A percentile compares a stretch with the other conserved stretches of the same genome.
Evolutionary conservation across 1,139 yeast genomes (phyloP).

Genomic region (Geotrichum carabidarum): DNA sequence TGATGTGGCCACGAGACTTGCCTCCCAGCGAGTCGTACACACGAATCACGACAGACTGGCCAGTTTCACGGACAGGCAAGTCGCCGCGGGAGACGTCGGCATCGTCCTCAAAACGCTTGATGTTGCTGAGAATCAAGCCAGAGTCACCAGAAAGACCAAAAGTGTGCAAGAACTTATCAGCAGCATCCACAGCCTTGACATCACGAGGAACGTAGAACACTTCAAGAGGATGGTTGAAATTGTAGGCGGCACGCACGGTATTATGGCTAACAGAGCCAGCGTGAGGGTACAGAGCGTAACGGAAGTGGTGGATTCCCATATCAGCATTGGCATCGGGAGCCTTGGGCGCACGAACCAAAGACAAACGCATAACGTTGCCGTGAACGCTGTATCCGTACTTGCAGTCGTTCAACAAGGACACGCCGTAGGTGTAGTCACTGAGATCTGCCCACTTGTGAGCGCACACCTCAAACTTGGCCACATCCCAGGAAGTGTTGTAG

Average conservation of each 20-base stretch:
- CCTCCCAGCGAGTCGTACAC: conserved; percentile 89
- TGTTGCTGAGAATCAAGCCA: conserved; percentile 63
- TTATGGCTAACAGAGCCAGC: conserved; percentile 55
- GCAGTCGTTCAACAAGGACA: conserved; percentile 74
- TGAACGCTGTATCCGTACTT: conserved; percentile 91
- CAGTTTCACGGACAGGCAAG: conserved; percentile 43
- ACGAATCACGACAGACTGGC: conserved; percentile 52
- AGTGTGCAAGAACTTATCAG: conserved; percentile 27
- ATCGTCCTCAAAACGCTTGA: conserved; percentile 89
- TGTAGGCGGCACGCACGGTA: conserved; percentile 70
- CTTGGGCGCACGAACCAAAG: conserved; percentile 78
- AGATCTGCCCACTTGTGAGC: conserved; percentile 91
- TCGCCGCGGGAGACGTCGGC: conserved; percentile 41
- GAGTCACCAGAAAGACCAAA: conserved; percentile 44
- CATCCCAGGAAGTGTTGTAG: conserved; percentile 91
- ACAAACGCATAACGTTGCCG: conserved; percentile 80
- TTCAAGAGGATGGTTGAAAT: conserved; percentile 61
- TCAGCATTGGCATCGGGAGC: conserved; percentile 92
- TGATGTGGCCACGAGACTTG: conserved; percentile 48
- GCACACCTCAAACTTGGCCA: conserved; percentile 93
- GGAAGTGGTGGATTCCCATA: conserved; percentile 80
- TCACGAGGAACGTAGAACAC: conserved; percentile 24
- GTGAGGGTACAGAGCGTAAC: conserved; percentile 83
- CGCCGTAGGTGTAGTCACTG: conserved; percentile 82
- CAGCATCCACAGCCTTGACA: conserved; percentile 16